Base-by-base conservation (phyloP, 148 eudicot species). In the Tetragonia tetragonoides region DNA sequence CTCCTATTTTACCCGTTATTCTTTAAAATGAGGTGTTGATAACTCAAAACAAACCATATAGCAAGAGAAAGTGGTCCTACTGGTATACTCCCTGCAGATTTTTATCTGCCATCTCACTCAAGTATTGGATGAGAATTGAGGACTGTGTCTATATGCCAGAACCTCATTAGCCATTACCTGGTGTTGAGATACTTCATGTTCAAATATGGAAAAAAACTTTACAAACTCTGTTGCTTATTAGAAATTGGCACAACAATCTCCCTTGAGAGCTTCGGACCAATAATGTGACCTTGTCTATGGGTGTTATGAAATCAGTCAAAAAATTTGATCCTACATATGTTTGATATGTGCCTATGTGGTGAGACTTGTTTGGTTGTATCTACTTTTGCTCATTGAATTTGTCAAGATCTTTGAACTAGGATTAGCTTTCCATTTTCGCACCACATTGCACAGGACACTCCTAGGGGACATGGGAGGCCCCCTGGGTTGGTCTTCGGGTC, bases 301-400 rank as follows among this genome's bases (percentile, higher is more conserved):
- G 23, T 6, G 18, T 74, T 60, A 61, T 62, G 16, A 49, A 4
- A 37, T 14, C 20, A 10, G 38, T 42, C 20, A 21, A 41, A 37
- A 42, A 11, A 49, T 38, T 7, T n/a, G 21, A 40, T 28, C 23
- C 1, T 3, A 20, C 7, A 24, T 38, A 51, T 46, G 49, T 10
- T 0, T 46, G 8, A 46, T 46, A 46, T 5, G 6, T 5, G 49
- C 10, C 8, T 46, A 54, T 54, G 59, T 54, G 14, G 20, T 38
- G 63, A 66, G 14, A 46, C 37, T 76, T 17, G 15, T 24, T n/a
- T 20, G 8, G n/a, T 56, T 40, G 10, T 40, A 46, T 66, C 53
- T 40, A 59, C 72, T 66, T 76, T 41, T 37, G 47, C 64, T 14
- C 67, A 14, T 51, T 14, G 47, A 74, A 42, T 41, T n/a, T 72